Percentiles rank a stretch among this genome's conserved stretches.
phyloP scores from a whole-genome alignment of 2,329 filamentous ascomycete genomes.

The Verticillium isaacii region DNA sequence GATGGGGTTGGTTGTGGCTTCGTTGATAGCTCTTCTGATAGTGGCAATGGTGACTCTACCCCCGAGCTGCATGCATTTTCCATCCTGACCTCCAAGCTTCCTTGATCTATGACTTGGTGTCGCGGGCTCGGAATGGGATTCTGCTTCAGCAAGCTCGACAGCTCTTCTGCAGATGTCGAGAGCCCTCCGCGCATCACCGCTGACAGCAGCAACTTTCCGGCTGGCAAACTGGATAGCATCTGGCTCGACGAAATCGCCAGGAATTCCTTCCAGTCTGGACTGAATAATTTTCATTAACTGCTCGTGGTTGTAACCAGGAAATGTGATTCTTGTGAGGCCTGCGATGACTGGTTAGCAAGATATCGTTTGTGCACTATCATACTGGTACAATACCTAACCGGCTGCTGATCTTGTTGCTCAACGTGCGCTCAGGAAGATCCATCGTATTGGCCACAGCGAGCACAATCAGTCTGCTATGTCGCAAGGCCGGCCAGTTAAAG shows the following conservation, averaged over 20 bases:
- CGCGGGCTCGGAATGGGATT: conserved; percentile 43
- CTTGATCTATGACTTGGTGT: conserved; percentile 57
- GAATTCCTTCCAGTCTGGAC: conserved; percentile 84
- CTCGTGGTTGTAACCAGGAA: conserved; percentile 94
- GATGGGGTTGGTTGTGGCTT: conserved; percentile 87
- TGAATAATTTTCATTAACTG: conserved; percentile 97
- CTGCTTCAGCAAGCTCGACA: conserved; percentile 87
- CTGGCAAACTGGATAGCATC: conserved; percentile 96
- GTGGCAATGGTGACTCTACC: conserved; percentile 81
- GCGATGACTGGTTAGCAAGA: neutral
- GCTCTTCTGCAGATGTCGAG: conserved; percentile 93
- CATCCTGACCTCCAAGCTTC: conserved; percentile 7
- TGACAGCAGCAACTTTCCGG: conserved; percentile 93
- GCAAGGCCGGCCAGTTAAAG: conserved; percentile 95
- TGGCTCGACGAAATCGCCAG: conserved; percentile 82
- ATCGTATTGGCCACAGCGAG: conserved; percentile 98
- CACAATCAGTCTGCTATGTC: conserved; percentile 90
- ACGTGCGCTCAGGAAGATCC: conserved; percentile 91
- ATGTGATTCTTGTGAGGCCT: conserved; percentile 88
- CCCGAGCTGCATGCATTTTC: conserved; percentile 6
- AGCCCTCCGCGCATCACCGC: conserved; percentile 85
- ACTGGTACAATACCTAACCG: conserved; percentile 52
- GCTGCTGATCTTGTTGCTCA: conserved; percentile 98
- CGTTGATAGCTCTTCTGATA: conserved; percentile 89
- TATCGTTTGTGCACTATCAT: no score